These are phyloP conservation scores for Syncephalis plumigaleata DNA, from an alignment of 371 early-diverging fungal genomes.

Conservation along the genomic window DNA sequence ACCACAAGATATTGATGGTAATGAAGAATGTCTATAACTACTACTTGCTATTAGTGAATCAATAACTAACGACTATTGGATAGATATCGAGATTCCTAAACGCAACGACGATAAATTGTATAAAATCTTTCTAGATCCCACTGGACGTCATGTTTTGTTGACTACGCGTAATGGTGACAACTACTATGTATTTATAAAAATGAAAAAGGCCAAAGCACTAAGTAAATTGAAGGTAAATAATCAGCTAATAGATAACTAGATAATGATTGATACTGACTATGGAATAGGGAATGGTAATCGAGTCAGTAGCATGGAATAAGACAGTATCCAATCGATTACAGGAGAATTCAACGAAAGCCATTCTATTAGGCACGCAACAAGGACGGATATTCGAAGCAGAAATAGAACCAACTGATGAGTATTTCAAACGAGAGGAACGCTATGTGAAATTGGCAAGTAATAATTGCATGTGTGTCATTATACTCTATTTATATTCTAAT, in stretches of 20 bases:
- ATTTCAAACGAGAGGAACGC: conserved; percentile 63
- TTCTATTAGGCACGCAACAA: conserved; percentile 66
- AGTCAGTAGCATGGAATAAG: conserved; percentile 81
- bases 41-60: background rate
- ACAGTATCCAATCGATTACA: conserved; percentile 17
- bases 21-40: background rate
- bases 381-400: conserved; percentile 76
- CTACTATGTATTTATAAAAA: conserved; percentile 61
- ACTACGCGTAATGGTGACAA: conserved; percentile 74
- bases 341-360: conserved; percentile 48
- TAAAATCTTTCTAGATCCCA: conserved; percentile 66
- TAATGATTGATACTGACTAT: background rate
- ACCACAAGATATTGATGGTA: conserved; percentile 45
- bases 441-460: conserved; percentile 42
- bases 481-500: no score
- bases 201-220: conserved; percentile 54
- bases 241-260: background rate
- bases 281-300: conserved; percentile 48
- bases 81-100: conserved; percentile 62
- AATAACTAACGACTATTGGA: background rate
- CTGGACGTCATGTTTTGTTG: conserved; percentile 69
- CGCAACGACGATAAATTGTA: conserved; percentile 39
- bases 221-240: conserved; percentile 34
- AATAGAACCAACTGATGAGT: conserved; percentile 64
- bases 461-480: no score